phyloP scores from a whole-genome alignment of 768 basidiomycete species.

The Boletus patriciae region DNA sequence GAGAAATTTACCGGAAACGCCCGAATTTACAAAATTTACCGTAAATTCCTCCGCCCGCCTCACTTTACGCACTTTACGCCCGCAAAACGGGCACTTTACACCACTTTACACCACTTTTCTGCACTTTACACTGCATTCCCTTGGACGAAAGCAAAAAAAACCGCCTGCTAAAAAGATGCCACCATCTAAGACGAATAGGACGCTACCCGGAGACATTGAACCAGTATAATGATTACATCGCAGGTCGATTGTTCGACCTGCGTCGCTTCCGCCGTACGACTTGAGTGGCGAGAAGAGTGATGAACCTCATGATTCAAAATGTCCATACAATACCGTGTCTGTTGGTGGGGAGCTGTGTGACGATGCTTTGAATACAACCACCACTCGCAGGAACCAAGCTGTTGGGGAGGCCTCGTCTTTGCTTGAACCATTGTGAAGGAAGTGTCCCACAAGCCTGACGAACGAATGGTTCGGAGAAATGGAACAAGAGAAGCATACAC shows the following conservation, averaged over 20 bases:
- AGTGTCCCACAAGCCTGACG: constrained; percentile 33
- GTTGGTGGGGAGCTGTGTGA: constrained; percentile 29
- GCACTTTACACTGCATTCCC: too few relatives aligned
- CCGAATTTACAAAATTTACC: too few relatives aligned
- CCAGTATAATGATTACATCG: constrained; percentile 34
- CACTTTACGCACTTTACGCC: too few relatives aligned
- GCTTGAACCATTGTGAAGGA: constrained; percentile 37
- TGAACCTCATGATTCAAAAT: constrained; percentile 32
- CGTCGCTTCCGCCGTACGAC: constrained; percentile 20
- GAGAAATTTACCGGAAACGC: too few relatives aligned
- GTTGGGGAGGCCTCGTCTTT: constrained; percentile 34
- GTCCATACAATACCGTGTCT: constrained; percentile 32
- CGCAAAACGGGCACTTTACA: too few relatives aligned
- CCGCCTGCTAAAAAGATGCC: constrained; percentile 4
- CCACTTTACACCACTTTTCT: too few relatives aligned
- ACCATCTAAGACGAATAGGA: constrained; percentile 19
- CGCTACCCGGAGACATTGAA: constrained; percentile 26
- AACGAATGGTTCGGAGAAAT: background rate
- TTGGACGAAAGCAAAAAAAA: too few relatives aligned
- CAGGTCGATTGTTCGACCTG: constrained; percentile 26
- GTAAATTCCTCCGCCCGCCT: too few relatives aligned
- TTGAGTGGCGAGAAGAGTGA: constrained; percentile 26
- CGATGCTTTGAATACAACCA: constrained; percentile 32
- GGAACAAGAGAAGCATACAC: background rate
- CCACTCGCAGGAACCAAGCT: constrained; percentile 35